Conservation (phyloP, 768 basidiomycete species). For the Phaffia tasmanica region DNA sequence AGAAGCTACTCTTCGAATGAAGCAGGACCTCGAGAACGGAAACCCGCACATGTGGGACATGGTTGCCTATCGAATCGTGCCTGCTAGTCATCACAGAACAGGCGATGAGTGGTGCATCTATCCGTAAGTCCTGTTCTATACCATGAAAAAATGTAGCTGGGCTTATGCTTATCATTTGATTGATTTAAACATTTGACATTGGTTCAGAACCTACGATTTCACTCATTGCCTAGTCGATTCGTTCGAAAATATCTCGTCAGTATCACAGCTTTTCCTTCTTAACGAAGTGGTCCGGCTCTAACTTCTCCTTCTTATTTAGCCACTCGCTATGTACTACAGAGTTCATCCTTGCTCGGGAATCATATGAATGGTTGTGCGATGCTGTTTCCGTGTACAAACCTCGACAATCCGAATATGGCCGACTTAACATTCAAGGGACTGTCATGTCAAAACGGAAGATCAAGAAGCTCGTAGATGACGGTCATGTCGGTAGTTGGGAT, state of each 20-base stretch:
- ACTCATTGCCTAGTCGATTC: constrained; percentile 97
- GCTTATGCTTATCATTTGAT: background rate
- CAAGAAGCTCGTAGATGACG: constrained; percentile 68
- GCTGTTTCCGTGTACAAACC: constrained; percentile 96
- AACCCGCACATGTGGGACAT: constrained; percentile 99
- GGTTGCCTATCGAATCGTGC: constrained; percentile 78
- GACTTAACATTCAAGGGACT: constrained; percentile 83
- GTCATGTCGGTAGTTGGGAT: constrained; percentile 84
- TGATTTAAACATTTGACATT: background rate
- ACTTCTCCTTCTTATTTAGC: constrained; percentile 40
- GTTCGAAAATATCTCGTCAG: constrained; percentile 97
- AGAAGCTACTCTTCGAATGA: constrained; percentile 90
- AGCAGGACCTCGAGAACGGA: constrained; percentile 79
- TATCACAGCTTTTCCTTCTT: constrained; percentile 27
- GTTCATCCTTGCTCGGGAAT: constrained; percentile 88
- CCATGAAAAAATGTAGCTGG: too few species aligned
- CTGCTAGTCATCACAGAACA: constrained; percentile 85
- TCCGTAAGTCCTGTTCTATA: constrained; percentile 13
- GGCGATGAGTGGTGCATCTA: constrained; percentile 68
- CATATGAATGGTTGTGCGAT: constrained; percentile 99
- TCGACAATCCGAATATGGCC: constrained; percentile 89
- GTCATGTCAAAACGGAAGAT: constrained; percentile 97
- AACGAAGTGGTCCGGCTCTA: background rate
- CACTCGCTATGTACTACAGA: constrained; percentile 95
- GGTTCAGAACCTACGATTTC: constrained; percentile 70